phyloP scores from a whole-genome alignment of 108 stramenopile genomes.

The Parietichytrium sp. region DNA sequence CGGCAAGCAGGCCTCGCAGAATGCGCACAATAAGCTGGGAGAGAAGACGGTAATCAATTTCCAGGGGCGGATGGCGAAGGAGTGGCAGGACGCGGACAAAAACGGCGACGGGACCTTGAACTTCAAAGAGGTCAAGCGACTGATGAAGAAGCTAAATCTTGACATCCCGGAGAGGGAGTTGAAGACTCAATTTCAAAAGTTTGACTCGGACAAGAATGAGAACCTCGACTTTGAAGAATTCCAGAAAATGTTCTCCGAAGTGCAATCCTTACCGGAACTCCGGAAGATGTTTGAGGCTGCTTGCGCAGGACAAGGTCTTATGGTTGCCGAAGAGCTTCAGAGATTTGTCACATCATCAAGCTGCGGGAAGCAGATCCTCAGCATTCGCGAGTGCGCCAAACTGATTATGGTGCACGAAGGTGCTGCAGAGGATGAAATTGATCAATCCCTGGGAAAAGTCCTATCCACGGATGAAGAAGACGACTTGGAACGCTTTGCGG shows the following conservation, averaged over 20 bases:
- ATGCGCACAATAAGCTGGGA: not conserved
- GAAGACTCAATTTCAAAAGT: slow-evolving; percentile 42
- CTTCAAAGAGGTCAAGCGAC: slow-evolving; percentile 49
- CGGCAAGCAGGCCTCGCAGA: not conserved
- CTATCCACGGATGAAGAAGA: slow-evolving; percentile 23
- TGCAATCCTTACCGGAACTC: slow-evolving; percentile 4
- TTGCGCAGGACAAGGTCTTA: not conserved
- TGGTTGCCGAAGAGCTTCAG: not conserved
- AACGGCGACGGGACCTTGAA: slow-evolving; percentile 45
- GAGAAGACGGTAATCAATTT: not conserved
- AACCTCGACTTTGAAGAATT: slow-evolving; percentile 59
- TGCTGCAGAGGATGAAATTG: slow-evolving; percentile 38
- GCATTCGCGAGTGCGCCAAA: not conserved
- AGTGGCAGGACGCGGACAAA: slow-evolving; percentile 57
- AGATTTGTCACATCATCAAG: not conserved
- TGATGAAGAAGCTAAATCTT: slow-evolving; percentile 48
- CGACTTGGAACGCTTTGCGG: not conserved
- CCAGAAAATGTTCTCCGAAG: not conserved
- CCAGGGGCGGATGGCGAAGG: not conserved
- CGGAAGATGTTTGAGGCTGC: not conserved
- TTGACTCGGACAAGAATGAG: slow-evolving; percentile 57
- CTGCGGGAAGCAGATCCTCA: not conserved
- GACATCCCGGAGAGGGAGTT: slow-evolving; percentile 38
- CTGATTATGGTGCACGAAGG: slow-evolving; percentile 45
- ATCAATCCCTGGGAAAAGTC: not conserved